phyloP scores from a whole-genome alignment of 176 grass and related monocot genomes.

The Musa acuminata region DNA sequence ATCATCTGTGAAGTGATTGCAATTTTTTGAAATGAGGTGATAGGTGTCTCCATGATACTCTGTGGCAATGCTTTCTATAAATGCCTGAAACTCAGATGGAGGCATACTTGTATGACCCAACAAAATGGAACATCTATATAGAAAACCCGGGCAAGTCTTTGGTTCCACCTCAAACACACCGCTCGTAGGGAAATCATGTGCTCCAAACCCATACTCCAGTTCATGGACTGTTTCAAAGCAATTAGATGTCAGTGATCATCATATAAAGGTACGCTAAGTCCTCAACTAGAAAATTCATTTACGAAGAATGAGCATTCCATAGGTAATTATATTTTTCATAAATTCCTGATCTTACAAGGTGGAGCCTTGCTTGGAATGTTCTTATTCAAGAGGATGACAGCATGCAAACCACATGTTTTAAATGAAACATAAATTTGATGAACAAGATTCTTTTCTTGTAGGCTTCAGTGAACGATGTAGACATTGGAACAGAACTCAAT shows the following conservation, averaged over 20 bases:
- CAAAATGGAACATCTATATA: slow-evolving; percentile 72
- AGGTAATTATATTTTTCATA: neutral
- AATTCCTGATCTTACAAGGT: no score
- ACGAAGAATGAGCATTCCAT: neutral
- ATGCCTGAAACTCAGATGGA: slow-evolving; percentile 54
- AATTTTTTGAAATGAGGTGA: slow-evolving; percentile 95
- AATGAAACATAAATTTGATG: no score
- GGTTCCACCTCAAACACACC: slow-evolving; percentile 97
- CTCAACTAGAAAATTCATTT: no score
- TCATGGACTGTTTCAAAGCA: slow-evolving; percentile 56
- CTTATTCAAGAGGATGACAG: no score
- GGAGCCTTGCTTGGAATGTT: no score
- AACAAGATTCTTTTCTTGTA: no score
- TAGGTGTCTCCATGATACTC: slow-evolving; percentile 95
- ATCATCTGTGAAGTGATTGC: slow-evolving; percentile 95
- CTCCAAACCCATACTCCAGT: slow-evolving; percentile 84
- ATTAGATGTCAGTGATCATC: slow-evolving; percentile 2
- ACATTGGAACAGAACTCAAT: no score
- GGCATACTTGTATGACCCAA: slow-evolving; percentile 48
- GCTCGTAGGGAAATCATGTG: slow-evolving; percentile 63
- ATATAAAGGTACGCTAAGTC: no score
- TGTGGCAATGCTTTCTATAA: slow-evolving; percentile 58
- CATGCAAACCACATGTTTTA: no score
- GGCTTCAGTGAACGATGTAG: no score
- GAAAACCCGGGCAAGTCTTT: slow-evolving; percentile 72